phyloP scores from a whole-genome alignment of 164 flowering plant genomes.

The Berberis thunbergii region DNA sequence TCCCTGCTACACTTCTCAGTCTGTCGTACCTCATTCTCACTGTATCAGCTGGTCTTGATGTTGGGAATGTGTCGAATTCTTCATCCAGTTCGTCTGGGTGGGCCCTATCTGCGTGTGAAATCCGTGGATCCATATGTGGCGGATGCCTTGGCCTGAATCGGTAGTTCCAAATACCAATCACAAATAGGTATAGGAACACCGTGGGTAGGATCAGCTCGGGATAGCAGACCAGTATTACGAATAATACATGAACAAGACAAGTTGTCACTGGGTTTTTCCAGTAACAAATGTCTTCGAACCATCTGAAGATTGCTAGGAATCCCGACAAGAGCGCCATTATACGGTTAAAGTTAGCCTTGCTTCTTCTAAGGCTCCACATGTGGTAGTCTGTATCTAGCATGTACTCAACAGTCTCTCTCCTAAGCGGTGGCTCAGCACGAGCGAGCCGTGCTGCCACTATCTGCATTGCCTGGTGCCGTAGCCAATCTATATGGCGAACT shows the following conservation, averaged over 20 bases:
- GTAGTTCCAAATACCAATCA: slow-evolving; percentile 78
- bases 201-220: slow-evolving; percentile 80
- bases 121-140: slow-evolving; percentile 54
- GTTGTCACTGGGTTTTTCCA: slow-evolving; percentile 83
- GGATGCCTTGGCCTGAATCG: slow-evolving; percentile 71
- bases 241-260: slow-evolving; percentile 52
- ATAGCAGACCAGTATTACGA: slow-evolving; percentile 65
- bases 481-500: slow-evolving; percentile 41
- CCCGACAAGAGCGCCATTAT: slow-evolving; percentile 54
- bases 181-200: slow-evolving; percentile 64
- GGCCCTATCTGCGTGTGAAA: slow-evolving; percentile 48
- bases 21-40: slow-evolving; percentile 74
- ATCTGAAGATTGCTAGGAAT: slow-evolving; percentile 27
- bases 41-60: slow-evolving; percentile 35
- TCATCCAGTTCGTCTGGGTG: slow-evolving; percentile 79
- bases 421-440: slow-evolving; percentile 76
- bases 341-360: slow-evolving; percentile 69
- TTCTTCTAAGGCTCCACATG: slow-evolving; percentile 67
- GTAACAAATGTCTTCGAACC: slow-evolving; percentile 47
- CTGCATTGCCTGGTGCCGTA: slow-evolving; percentile 65
- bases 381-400: slow-evolving; percentile 71
- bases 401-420: slow-evolving; percentile 63
- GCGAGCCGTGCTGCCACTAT: slow-evolving; percentile 55
- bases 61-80: slow-evolving; percentile 74
- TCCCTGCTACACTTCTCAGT: slow-evolving; percentile 57